Conservation (phyloP, 78 protist genomes). For the Cavenderia fasciculata region DNA sequence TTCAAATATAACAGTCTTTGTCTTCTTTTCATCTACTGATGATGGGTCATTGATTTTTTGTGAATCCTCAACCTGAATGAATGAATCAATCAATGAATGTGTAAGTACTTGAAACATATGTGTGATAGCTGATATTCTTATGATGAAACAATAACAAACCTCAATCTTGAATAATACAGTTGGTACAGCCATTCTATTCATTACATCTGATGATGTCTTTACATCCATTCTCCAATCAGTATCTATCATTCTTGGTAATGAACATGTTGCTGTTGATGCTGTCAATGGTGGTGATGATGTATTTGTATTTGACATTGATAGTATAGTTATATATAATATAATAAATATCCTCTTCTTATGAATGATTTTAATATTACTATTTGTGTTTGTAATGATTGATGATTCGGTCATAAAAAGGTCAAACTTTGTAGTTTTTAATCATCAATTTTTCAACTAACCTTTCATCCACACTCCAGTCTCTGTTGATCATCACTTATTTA, state of each 20-base stretch:
- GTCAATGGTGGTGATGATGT: too few relatives aligned
- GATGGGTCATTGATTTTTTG: neutral
- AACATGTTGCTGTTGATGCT: conserved; percentile 6
- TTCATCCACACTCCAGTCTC: too few relatives aligned
- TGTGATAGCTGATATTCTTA: neutral
- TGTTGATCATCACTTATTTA: too few relatives aligned
- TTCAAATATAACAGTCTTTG: conserved; percentile 74
- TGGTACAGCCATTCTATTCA: conserved; percentile 78
- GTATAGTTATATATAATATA: too few relatives aligned
- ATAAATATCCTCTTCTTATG: too few relatives aligned
- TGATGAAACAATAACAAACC: conserved; percentile 33
- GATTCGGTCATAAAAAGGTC: too few relatives aligned
- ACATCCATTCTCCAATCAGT: conserved; percentile 87
- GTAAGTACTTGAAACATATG: too few relatives aligned
- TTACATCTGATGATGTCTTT: conserved; percentile 72
- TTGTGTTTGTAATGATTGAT: too few relatives aligned
- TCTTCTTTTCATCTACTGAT: conserved; percentile 1
- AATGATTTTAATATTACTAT: too few relatives aligned
- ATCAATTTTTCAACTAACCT: too few relatives aligned
- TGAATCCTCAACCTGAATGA: conserved; percentile 46
- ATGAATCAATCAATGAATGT: neutral
- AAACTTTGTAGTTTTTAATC: too few relatives aligned
- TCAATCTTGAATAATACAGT: conserved; percentile 74
- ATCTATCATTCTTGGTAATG: conserved; percentile 73
- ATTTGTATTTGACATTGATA: too few relatives aligned